Evolutionary conservation across 176 grass and related monocot genomes (phyloP).

Genomic region (Calamus simplicifolius): DNA sequence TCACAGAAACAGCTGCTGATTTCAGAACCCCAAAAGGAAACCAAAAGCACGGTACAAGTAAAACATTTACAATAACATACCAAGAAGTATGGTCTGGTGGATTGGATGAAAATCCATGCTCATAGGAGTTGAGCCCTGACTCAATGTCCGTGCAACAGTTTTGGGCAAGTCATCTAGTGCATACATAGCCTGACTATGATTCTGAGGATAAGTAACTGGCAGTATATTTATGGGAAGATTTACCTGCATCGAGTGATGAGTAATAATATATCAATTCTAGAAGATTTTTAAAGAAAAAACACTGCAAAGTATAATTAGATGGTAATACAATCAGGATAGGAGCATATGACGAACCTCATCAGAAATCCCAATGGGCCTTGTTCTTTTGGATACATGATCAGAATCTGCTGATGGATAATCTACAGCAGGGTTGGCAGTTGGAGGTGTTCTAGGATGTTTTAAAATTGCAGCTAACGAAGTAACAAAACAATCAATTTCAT

Average conservation of each 20-base stretch:
- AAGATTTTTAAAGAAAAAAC: neutral
- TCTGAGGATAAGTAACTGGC: constrained; percentile 72
- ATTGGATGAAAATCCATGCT: constrained; percentile 99
- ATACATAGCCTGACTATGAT: constrained; percentile 52
- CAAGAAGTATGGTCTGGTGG: constrained; percentile 92
- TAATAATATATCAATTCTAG: neutral
- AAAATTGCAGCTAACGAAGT: constrained; percentile 52
- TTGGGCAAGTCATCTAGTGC: constrained; percentile 87
- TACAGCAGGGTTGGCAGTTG: constrained; percentile 54
- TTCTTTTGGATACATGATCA: constrained; percentile 78
- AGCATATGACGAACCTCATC: constrained; percentile 59
- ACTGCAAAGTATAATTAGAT: constrained; percentile 10
- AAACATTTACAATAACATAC: constrained; percentile 23
- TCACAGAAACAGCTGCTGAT: no score
- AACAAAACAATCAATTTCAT: neutral
- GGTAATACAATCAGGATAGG: constrained; percentile 9
- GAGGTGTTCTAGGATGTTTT: constrained; percentile 85
- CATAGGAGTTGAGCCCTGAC: constrained; percentile 80
- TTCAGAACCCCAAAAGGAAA: neutral
- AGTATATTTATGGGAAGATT: constrained; percentile 88
- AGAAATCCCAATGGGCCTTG: constrained; percentile 82
- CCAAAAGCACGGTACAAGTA: constrained; percentile 3
- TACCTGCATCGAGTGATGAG: constrained; percentile 41
- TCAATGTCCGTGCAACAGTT: constrained; percentile 58
- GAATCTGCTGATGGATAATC: constrained; percentile 93